Base-by-base conservation (phyloP, 257 asterid species). In the Solanum sitiens region DNA sequence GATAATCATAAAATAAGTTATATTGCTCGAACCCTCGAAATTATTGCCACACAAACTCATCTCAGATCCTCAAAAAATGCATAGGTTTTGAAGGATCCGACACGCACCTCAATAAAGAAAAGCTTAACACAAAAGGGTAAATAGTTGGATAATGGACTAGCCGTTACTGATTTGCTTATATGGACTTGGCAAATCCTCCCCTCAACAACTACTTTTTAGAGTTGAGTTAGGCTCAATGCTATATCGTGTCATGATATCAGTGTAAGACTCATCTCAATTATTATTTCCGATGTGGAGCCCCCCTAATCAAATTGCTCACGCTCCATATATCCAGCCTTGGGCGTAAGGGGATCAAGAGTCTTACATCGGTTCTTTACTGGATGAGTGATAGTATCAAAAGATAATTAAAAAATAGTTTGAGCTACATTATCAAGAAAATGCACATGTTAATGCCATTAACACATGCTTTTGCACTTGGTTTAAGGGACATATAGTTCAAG, bases 401-500 rank as follows among this genome's bases (percentile, higher is more conserved):
- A 44, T 47, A 13, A 8, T 14, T 15, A 15, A 77, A 44, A 25
- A 25, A 1, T 30, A 27, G 11, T 27, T 80, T 80, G 85, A 84
- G 86, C 44, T 50, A 56, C 39, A 53, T 83, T 68, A 53, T 72
- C 65, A 56, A 75, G 76, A 76, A 82, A 87, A 8, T 85, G 71
- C 88, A 92, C 89, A 63, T 88, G 89, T 59, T 90, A 84, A 74
- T 50, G 85, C 16, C 88, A 53, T 83, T 42, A 71, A 86, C 92
- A 91, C 84, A 83, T 88, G 89, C 47, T 83, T 83, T 89, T 75
- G 87, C 47, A 79, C 84, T 91, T 89, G 89, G 91, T 50, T 37
- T 77, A 83, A 70, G 87, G 87, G 76, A 75, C 75, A 75, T 86
- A 25, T 76, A 40, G 32, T 53, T 83, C 59, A 83, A 80, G 42